Evolutionary conservation across 2,329 filamentous ascomycete species (phyloP).

Genomic region (Chaetomium sp.): DNA sequence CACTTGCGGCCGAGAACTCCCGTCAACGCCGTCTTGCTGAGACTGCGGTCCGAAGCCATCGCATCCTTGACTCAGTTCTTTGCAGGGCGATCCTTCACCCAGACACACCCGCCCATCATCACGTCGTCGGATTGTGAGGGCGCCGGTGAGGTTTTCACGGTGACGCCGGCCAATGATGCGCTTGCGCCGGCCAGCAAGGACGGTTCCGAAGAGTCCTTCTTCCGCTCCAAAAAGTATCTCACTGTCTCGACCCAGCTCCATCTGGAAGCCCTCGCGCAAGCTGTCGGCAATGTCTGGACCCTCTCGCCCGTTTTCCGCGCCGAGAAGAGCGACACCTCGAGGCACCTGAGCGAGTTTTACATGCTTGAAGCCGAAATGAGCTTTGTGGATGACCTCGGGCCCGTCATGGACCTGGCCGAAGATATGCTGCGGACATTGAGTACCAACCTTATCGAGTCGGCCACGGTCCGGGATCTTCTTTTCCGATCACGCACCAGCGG

Average conservation of each 20-base stretch:
- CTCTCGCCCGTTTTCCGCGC: slow-evolving; percentile 92
- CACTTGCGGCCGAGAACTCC: slow-evolving; percentile 84
- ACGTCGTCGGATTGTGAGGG: slow-evolving; percentile 98
- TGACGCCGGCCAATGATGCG: slow-evolving; percentile 50
- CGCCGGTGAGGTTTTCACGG: slow-evolving; percentile 86
- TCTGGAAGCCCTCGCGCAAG: slow-evolving; percentile 86
- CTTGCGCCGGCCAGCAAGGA: slow-evolving; percentile 39
- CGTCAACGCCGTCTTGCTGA: slow-evolving; percentile 76
- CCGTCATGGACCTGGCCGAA: slow-evolving; percentile 80
- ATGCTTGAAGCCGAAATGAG: slow-evolving; percentile 94
- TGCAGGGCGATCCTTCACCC: slow-evolving; percentile 67
- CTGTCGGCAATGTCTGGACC: slow-evolving; percentile 89
- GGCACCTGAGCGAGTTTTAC: slow-evolving; percentile 96
- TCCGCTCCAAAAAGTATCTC: slow-evolving; percentile 85
- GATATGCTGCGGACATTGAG: slow-evolving; percentile 66
- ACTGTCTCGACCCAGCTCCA: slow-evolving; percentile 95
- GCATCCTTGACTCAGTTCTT: slow-evolving; percentile 77
- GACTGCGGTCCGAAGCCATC: slow-evolving; percentile 79
- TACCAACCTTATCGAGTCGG: slow-evolving; percentile 45
- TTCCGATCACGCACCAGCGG: slow-evolving; percentile 32
- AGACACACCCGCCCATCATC: slow-evolving; percentile 90
- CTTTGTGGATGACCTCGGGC: slow-evolving; percentile 70
- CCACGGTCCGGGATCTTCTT: slow-evolving; percentile 50
- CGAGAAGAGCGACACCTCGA: slow-evolving; percentile 87
- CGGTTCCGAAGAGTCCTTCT: slow-evolving; percentile 63